These are phyloP conservation scores for Candida nitratophila DNA, from an alignment of 805 yeast genomes.

Conservation along the genomic window DNA sequence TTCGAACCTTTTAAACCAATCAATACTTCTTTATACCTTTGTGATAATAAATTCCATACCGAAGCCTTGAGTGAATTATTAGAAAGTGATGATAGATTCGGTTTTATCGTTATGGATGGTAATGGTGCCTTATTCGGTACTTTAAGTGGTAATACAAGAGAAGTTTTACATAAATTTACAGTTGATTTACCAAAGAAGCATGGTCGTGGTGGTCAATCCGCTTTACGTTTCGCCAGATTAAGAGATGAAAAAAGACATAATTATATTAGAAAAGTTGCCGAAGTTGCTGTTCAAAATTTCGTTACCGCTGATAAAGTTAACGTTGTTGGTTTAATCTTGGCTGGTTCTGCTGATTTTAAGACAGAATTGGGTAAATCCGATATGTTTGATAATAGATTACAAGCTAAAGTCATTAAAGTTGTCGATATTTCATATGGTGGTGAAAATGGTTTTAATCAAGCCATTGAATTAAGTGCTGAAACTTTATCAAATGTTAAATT, in stretches of 20 bases:
- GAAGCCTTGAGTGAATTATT: slow-evolving; percentile 92
- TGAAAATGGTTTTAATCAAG: slow-evolving; percentile 99
- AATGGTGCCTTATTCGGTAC: slow-evolving; percentile 95
- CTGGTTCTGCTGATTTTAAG: slow-evolving; percentile 99
- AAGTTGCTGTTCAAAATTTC: slow-evolving; percentile 95
- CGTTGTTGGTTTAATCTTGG: slow-evolving; percentile 89
- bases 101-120: slow-evolving; percentile 99
- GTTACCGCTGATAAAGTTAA: slow-evolving; percentile 92
- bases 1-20: slow-evolving; percentile 99
- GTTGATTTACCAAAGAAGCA: slow-evolving; percentile 99
- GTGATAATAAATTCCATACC: slow-evolving; percentile 98
- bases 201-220: slow-evolving; percentile 99
- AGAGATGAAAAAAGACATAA: slow-evolving; percentile 99
- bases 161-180: slow-evolving; percentile 88
- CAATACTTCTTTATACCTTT: slow-evolving; percentile 89
- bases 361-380: slow-evolving; percentile 90
- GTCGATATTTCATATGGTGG: slow-evolving; percentile 99
- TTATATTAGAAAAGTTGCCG: slow-evolving; percentile 96
- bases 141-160: slow-evolving; percentile 94
- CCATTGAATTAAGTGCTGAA: slow-evolving; percentile 96
- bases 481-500: slow-evolving; percentile 95
- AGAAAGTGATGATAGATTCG: slow-evolving; percentile 93
- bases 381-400: slow-evolving; percentile 85
- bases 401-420: slow-evolving; percentile 78
- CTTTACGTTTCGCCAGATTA: slow-evolving; percentile 96